phyloP scores from a whole-genome alignment of 163 green algal species.

The Prototheca cutis region DNA sequence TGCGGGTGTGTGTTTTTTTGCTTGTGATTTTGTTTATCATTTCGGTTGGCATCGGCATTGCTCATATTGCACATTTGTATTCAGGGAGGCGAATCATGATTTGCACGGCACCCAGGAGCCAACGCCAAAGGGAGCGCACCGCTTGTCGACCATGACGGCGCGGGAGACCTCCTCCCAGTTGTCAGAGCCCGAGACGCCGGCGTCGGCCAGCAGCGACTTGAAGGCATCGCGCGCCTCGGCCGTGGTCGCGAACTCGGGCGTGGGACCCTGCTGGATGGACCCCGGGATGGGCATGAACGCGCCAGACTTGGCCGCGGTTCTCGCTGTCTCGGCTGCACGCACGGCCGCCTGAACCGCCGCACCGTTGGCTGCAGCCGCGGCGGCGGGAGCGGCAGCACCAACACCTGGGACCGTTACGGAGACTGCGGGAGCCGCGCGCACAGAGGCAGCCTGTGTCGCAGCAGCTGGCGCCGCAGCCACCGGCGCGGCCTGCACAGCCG shows the following conservation, averaged over 20 bases:
- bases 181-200: constrained; percentile 37
- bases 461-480: constrained; percentile 1
- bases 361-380: neutral
- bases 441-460: no score
- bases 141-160: constrained; percentile 48
- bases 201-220: constrained; percentile 62
- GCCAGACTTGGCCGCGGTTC: neutral
- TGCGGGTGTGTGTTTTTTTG: no score
- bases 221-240: constrained; percentile 75
- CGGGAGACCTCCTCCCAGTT: constrained; percentile 65
- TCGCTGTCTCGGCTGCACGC: neutral
- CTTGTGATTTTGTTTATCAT: no score
- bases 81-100: no score
- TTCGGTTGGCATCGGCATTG: no score
- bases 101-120: neutral
- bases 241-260: constrained; percentile 21
- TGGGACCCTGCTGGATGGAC: constrained; percentile 20
- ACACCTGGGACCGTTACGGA: no score
- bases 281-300: neutral
- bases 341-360: neutral
- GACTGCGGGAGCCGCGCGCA: no score
- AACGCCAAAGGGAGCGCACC: constrained; percentile 7
- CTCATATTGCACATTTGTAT: no score
- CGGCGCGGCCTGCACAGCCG: constrained; percentile 7
- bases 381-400: neutral